These are phyloP conservation scores for Tolypocladium endophyticum DNA, from an alignment of 2,329 filamentous ascomycete species.

Conservation along the genomic window DNA sequence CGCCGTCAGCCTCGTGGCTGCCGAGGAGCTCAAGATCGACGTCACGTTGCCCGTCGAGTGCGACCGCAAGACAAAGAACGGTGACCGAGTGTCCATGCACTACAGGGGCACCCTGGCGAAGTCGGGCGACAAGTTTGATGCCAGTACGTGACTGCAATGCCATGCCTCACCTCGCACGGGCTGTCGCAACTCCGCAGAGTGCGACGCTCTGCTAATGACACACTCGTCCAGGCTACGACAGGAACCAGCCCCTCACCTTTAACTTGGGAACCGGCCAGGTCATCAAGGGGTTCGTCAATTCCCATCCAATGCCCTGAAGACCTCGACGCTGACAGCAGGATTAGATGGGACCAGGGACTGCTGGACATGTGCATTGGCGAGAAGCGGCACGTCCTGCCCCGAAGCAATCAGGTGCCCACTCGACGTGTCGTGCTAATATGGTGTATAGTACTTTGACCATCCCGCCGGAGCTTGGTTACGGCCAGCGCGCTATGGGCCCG, in stretches of 20 bases:
- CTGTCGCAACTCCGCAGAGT: neutral
- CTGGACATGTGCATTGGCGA: constrained; percentile 94
- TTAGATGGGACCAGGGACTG: constrained; percentile 80
- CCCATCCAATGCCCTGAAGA: neutral
- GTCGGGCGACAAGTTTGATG: constrained; percentile 73
- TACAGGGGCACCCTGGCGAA: constrained; percentile 72
- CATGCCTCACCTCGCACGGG: neutral
- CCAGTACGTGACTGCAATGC: constrained; percentile 33
- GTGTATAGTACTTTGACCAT: constrained; percentile 64
- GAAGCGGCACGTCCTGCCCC: constrained; percentile 45
- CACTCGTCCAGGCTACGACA: constrained; percentile 52
- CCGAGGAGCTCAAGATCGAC: constrained; percentile 63
- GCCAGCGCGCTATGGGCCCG: constrained; percentile 62
- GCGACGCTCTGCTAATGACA: neutral
- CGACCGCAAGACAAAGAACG: constrained; percentile 63
- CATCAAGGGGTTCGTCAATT: constrained; percentile 63
- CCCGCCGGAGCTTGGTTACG: constrained; percentile 78
- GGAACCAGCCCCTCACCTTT: constrained; percentile 67
- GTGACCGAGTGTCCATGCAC: constrained; percentile 77
- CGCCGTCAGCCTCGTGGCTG: constrained; percentile 39
- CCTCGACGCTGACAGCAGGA: constrained; percentile 7
- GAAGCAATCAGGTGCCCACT: neutral
- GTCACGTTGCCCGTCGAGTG: constrained; percentile 66
- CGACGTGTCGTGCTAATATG: constrained; percentile 1
- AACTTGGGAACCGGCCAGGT: constrained; percentile 71